A percentile compares a stretch with the other conserved stretches of the same genome.
Conservation (phyloP, 208 protist genomes). For the Hexamita inflata region DNA sequence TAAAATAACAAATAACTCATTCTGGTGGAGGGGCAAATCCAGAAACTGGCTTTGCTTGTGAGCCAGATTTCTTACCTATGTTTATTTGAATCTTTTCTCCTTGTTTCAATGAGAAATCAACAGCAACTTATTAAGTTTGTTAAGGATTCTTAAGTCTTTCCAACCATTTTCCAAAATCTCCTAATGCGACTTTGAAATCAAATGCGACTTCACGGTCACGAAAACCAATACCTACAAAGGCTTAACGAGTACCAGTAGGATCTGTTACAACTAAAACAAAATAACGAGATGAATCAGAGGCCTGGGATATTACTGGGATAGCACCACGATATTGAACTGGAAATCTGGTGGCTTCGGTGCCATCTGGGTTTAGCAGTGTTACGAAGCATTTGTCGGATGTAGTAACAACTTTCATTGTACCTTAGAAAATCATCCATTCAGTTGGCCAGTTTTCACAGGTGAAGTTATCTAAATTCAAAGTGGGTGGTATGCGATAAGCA, state of each 20-base stretch:
- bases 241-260: background rate
- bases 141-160: background rate
- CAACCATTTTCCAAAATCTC: slow-evolving; percentile 18
- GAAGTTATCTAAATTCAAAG: slow-evolving; percentile 4
- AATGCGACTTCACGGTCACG: slow-evolving; percentile 1
- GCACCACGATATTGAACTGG: slow-evolving; percentile 1
- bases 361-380: background rate
- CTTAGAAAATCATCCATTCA: slow-evolving; percentile 22
- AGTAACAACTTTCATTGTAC: background rate
- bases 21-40: too few relatives aligned
- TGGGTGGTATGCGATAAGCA: background rate
- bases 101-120: slow-evolving; percentile 6
- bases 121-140: background rate
- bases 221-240: slow-evolving; percentile 20
- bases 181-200: slow-evolving; percentile 7
- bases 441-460: background rate
- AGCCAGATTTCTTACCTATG: slow-evolving; percentile 1
- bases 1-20: too few relatives aligned
- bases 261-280: slow-evolving; percentile 23
- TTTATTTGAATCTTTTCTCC: slow-evolving; percentile 17
- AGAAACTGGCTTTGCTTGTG: too few relatives aligned
- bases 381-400: background rate
- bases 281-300: slow-evolving; percentile 21
- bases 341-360: background rate
- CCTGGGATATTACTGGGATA: background rate